A percentile compares a stretch with the other conserved stretches of the same genome.
Conservation (phyloP, 805 yeast genomes). For the Nakazawaea molendinolei region DNA sequence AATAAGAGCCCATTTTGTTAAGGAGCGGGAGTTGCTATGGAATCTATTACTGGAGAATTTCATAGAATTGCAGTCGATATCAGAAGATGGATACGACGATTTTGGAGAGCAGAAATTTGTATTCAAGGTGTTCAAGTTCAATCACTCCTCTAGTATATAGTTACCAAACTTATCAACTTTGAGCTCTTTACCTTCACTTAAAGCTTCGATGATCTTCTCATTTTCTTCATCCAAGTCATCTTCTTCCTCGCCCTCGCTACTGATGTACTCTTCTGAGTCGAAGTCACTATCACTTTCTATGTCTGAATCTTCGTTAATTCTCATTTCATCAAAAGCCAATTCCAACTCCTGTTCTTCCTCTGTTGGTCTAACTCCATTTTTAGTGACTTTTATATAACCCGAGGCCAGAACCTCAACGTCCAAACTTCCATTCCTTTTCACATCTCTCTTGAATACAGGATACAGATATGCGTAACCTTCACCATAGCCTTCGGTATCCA, state of each 20-base stretch:
- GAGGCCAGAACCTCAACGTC: conserved; percentile 91
- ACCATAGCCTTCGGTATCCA: conserved; percentile 75
- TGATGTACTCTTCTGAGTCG: conserved; percentile 24
- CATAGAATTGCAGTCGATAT: conserved; percentile 27
- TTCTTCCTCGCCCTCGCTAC: conserved; percentile 28
- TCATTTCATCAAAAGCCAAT: conserved; percentile 64
- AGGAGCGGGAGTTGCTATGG: conserved; percentile 61
- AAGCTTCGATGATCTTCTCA: conserved; percentile 60
- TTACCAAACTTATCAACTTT: conserved; percentile 82
- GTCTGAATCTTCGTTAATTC: conserved; percentile 31
- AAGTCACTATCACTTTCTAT: conserved; percentile 21
- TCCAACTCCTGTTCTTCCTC: conserved; percentile 61
- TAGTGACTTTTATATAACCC: conserved; percentile 52
- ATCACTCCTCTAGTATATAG: conserved; percentile 43
- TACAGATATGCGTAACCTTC: conserved; percentile 71
- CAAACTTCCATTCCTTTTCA: conserved; percentile 56
- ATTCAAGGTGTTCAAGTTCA: conserved; percentile 29
- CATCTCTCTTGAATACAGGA: conserved; percentile 77
- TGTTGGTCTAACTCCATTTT: conserved; percentile 41
- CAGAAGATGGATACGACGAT: conserved; percentile 74
- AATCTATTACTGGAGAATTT: conserved; percentile 30
- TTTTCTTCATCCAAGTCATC: conserved; percentile 30
- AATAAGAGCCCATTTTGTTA: conserved; percentile 55
- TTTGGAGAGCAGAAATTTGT: conserved; percentile 68
- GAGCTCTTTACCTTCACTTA: conserved; percentile 56